Base-by-base conservation (phyloP, 2,329 filamentous ascomycete species). In the Dactylonectria estremocensis region DNA sequence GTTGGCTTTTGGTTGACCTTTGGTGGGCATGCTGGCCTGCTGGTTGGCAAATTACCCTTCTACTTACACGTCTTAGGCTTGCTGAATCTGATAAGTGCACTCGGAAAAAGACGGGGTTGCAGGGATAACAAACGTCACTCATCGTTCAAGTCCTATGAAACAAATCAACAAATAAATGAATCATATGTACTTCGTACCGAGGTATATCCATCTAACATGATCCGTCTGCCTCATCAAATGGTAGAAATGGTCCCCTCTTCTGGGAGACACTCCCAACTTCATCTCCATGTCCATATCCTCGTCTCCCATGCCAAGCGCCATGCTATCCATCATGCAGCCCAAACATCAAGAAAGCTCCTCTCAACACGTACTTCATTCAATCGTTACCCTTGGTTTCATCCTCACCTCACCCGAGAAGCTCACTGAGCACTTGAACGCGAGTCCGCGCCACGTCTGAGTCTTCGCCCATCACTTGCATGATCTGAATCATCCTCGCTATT, bases 401-500 rank as follows among this genome's bases (percentile, higher is more conserved):
- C 22, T 69, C 60, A 75, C 28, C 16, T 50, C 67, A 43, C 16
- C 6, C 40, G 8, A 90, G 69, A 66, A 88, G 89, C 64, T 89
- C 86, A 71, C 83, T 86, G 70, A 92, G 73, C 16, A 91, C 88
- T 67, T 86, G 83, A 20, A 91, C 86, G 69, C 90, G 83, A 6
- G 89, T 90, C 69, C 84, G 81, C 4, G 89, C 89, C 16, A 91
- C 87, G 24, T 89, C 86, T 13, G 87, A 89, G 1, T 88, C 88
- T 54, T 89, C 85, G 24, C 85, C 84, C 84, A 90, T 90, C 16
- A 83, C 74, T 63, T 87, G 83, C 87, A 91, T 87, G 56, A 91
- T 91, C 61, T 90, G 84, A 31, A 91, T 87, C 89, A 92, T 91
- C 67, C 85, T 84, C 48, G 83, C 88, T 90, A 65, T 68, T 45